Conservation (phyloP, 345 rosid species). For the Euphorbia pulcherrima region DNA sequence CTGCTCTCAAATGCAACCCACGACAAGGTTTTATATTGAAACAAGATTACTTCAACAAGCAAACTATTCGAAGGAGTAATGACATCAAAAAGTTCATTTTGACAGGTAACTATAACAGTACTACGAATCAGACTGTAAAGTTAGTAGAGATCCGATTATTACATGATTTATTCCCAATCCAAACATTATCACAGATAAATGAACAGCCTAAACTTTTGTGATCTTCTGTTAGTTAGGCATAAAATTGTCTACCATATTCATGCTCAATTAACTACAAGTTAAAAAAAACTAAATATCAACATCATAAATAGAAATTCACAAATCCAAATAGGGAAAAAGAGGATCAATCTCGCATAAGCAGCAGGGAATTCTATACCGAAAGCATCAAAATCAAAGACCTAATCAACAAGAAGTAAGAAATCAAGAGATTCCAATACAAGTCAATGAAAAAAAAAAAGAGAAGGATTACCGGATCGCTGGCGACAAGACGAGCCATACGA, state of each 20-base stretch:
- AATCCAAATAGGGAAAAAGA: too few species aligned
- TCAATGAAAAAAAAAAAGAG: background rate
- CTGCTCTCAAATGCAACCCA: background rate
- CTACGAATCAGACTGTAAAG: background rate
- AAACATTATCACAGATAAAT: background rate
- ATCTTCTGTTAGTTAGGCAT: background rate
- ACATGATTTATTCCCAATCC: background rate
- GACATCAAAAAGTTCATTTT: background rate
- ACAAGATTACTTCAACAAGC: too few species aligned
- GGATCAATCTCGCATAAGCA: background rate
- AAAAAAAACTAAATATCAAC: too few species aligned
- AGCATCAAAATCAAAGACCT: background rate
- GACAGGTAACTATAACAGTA: background rate
- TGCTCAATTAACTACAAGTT: background rate
- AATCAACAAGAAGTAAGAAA: too few species aligned
- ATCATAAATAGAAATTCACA: too few species aligned
- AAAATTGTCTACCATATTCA: background rate
- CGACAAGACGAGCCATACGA: conserved; percentile 88
- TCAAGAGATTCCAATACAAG: too few species aligned
- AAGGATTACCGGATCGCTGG: conserved; percentile 84
- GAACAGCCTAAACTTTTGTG: background rate
- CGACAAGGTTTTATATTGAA: too few species aligned
- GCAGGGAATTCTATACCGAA: background rate
- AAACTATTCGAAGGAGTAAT: too few species aligned
- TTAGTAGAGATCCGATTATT: background rate